These are phyloP conservation scores for Fraxinus albicans DNA, from an alignment of 305 asterid genomes.

Conservation along the genomic window DNA sequence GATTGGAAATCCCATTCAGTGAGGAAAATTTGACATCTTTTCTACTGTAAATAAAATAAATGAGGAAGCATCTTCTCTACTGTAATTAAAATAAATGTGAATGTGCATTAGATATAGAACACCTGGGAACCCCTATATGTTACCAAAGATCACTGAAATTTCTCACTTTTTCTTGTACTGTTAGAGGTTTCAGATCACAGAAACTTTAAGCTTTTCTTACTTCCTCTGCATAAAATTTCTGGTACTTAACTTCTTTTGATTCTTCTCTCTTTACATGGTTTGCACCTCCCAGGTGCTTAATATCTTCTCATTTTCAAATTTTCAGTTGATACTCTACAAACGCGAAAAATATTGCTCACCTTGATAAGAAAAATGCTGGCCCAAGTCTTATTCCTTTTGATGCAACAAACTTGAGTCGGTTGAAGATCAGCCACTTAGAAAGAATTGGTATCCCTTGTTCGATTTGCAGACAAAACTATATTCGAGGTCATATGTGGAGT, in stretches of 20 bases:
- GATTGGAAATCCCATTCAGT: not conserved
- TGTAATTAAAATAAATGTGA: not conserved
- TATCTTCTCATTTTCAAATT: not conserved
- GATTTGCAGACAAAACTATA: slow-evolving; percentile 86
- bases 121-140: not conserved
- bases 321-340: slow-evolving; percentile 5
- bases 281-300: slow-evolving; percentile 8
- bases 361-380: slow-evolving; percentile 74
- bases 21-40: not conserved
- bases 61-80: not conserved
- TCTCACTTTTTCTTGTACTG: not conserved
- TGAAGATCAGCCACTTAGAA: slow-evolving; percentile 89
- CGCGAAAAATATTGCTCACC: slow-evolving; percentile 41
- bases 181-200: not conserved
- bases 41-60: not conserved
- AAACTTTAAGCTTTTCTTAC: not conserved
- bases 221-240: not conserved
- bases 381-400: slow-evolving; percentile 84
- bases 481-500: slow-evolving; percentile 24
- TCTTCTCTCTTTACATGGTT: slow-evolving; percentile 7
- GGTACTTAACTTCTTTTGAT: not conserved
- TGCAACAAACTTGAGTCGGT: slow-evolving; percentile 80
- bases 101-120: not conserved
- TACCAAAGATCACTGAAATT: not conserved
- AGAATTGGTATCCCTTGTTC: slow-evolving; percentile 95